Conservation (phyloP, 208 protist species). For the Leishmania martiniquensis region DNA sequence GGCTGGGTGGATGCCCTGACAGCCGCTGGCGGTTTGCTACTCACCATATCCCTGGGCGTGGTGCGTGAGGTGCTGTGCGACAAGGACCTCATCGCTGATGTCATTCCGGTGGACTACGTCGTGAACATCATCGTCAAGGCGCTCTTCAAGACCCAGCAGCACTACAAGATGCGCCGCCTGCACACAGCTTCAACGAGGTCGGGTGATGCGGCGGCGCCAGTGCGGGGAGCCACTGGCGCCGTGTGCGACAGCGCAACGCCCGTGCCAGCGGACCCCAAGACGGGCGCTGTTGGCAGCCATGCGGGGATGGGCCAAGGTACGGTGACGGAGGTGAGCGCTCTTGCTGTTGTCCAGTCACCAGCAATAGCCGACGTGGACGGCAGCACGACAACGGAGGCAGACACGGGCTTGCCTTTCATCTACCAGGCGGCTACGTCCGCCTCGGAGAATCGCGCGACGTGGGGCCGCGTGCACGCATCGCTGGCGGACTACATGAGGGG, state of each 20-base stretch:
- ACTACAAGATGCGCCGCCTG: conserved; percentile 32
- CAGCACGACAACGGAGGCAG: conserved; percentile 15
- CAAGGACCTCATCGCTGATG: conserved; percentile 53
- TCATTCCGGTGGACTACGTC: conserved; percentile 90
- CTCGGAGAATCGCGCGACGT: conserved; percentile 55
- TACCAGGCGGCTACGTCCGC: conserved; percentile 68
- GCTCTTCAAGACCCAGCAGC: conserved; percentile 72
- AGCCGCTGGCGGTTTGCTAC: conserved; percentile 73
- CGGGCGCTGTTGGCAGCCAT: conserved; percentile 5
- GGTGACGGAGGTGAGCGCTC: not conserved
- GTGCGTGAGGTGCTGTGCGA: conserved; percentile 60
- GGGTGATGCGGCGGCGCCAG: not conserved
- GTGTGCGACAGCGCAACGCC: conserved; percentile 6
- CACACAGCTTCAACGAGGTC: conserved; percentile 9
- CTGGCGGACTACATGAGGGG: conserved; percentile 42
- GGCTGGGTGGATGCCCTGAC: conserved; percentile 89
- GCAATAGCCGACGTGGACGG: conserved; percentile 3
- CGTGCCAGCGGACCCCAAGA: conserved; percentile 6
- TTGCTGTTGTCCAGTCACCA: conserved; percentile 6
- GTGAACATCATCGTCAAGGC: conserved; percentile 82
- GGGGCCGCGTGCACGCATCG: conserved; percentile 39
- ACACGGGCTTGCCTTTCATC: conserved; percentile 50
- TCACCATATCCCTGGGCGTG: conserved; percentile 66
- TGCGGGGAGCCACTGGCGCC: not conserved
- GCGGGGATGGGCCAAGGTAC: conserved; percentile 9